Base-by-base conservation (phyloP, 1,139 yeast genomes). In the Hemisphaericaspora xylanilytica region DNA sequence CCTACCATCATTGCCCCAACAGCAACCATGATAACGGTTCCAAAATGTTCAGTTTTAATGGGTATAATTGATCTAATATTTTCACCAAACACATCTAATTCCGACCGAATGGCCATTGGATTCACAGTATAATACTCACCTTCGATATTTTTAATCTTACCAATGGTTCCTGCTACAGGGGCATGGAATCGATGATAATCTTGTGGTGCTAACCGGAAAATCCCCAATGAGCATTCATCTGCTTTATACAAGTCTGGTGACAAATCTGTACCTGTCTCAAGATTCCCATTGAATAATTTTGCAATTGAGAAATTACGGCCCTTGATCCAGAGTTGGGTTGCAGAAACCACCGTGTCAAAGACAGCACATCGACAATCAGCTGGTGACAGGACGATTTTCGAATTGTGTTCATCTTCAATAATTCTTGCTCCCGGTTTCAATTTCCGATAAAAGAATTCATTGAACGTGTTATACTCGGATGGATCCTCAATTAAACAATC, bases 1-100 rank as follows among this genome's bases (percentile, higher is more conserved):
- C 97, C 97, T 3, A 92, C 98, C 97, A 92, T 89, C 97, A 92
- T 92, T 1, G 98, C 98, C 18, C 98, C 98, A 7, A 92, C 88
- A 6, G 95, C 81, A 18, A 88, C 78, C 64, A 87, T 73, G 48
- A 86, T 69, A 13, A 92, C 85, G 0, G 77, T 71, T 0, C 97
- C 97, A 60, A 86, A 89, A 18, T 74, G 67, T 32, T 73, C 70
- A 1, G 95, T 78, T 27, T 85, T 79, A 20, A 92, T 80, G 0
- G 96, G 89, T 2, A 90, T 70, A 2, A 89, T 64, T 3, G 82
- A 81, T 26, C 97, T 69, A 1, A 87, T 81, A 54, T 92, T 92
- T 52, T 90, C 97, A 4, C 97, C 96, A 63, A 80, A 92, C 1
- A 92, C 97, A 60, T 92, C 97, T 39, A 92, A 60, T 31, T 81